Evolutionary conservation across 2,329 filamentous ascomycete genomes (phyloP).

Genomic region (Fusarium sp.): DNA sequence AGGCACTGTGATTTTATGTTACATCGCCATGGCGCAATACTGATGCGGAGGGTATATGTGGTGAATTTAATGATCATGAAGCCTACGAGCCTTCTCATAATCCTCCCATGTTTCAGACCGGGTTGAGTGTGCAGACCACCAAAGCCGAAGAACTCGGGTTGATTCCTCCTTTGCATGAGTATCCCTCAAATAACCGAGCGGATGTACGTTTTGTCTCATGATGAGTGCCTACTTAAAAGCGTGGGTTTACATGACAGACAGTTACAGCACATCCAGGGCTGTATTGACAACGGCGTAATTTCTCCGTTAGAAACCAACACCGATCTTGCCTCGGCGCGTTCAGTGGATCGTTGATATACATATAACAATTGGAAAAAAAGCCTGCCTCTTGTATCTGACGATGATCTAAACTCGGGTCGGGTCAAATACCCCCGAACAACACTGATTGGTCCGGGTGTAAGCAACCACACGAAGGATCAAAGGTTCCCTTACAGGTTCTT

Average conservation of each 20-base stretch:
- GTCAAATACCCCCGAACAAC: background rate
- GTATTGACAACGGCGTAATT: background rate
- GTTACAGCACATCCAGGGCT: background rate
- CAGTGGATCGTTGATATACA: too few species aligned
- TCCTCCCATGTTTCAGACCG: background rate
- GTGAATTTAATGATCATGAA: background rate
- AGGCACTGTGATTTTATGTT: background rate
- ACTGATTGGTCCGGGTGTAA: slow-evolving; percentile 31
- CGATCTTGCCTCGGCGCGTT: background rate
- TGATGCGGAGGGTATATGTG: background rate
- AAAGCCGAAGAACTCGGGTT: background rate
- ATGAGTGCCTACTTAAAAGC: background rate
- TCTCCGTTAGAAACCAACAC: background rate
- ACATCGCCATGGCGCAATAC: background rate
- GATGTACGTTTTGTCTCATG: background rate
- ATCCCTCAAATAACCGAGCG: background rate
- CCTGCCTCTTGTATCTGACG: background rate
- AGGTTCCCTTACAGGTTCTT: background rate
- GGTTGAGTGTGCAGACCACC: background rate
- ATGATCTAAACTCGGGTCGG: slow-evolving; percentile 15
- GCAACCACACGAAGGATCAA: slow-evolving; percentile 3
- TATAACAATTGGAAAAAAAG: background rate
- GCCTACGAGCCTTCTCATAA: background rate
- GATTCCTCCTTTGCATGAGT: background rate
- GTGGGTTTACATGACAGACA: too few species aligned